phyloP scores from a whole-genome alignment of 768 basidiomycete species.

The Pleurotus platypus region DNA sequence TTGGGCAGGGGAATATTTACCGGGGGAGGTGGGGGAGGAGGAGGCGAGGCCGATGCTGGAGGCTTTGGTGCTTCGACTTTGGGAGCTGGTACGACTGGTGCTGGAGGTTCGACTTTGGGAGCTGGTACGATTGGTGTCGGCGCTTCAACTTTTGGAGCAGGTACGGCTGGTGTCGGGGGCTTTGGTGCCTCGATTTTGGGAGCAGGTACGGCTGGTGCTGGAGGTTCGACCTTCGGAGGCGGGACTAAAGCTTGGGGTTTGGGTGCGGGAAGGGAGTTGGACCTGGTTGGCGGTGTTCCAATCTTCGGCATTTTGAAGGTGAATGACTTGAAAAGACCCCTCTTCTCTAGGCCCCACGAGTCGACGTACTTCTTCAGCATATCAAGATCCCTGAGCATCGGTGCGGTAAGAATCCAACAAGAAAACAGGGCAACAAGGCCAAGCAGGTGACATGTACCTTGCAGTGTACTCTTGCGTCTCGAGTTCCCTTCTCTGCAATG shows the following conservation, averaged over 20 bases:
- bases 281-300: too few relatives aligned
- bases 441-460: too few relatives aligned
- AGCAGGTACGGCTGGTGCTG: neutral
- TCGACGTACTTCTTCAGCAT: too few relatives aligned
- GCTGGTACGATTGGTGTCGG: neutral
- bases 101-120: neutral
- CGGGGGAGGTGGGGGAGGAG: neutral
- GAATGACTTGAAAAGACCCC: too few relatives aligned
- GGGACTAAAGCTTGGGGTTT: neutral
- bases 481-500: too few relatives aligned
- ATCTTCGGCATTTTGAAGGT: too few relatives aligned
- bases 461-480: too few relatives aligned
- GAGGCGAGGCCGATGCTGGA: neutral
- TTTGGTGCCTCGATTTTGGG: neutral
- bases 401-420: too few relatives aligned
- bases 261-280: neutral
- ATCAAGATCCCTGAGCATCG: too few relatives aligned
- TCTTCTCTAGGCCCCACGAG: too few relatives aligned
- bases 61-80: neutral
- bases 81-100: neutral
- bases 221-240: neutral
- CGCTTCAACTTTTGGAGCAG: neutral
- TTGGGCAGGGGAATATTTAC: neutral
- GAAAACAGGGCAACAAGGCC: too few relatives aligned
- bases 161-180: neutral